Conservation (phyloP, 805 yeast species). For the Starmera pachycereana region DNA sequence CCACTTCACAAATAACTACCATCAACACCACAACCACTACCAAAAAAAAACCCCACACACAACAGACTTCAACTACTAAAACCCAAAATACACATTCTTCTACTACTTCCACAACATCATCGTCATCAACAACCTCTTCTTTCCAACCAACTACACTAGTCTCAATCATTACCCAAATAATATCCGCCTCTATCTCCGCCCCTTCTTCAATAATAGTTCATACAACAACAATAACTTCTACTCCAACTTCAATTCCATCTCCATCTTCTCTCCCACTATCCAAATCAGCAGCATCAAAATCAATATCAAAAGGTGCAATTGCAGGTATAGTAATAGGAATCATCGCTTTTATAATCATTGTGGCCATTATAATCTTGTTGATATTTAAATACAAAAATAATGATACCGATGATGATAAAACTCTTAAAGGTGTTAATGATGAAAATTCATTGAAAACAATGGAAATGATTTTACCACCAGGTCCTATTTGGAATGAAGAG, state of each 20-base stretch:
- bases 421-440: not conserved
- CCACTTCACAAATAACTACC: slow-evolving; percentile 4
- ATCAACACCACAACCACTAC: too few relatives aligned
- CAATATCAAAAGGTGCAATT: slow-evolving; percentile 35
- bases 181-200: slow-evolving; percentile 5
- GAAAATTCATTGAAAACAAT: not conserved
- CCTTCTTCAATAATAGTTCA: slow-evolving; percentile 5
- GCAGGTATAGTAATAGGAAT: slow-evolving; percentile 54
- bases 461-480: slow-evolving; percentile 6
- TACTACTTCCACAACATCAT: slow-evolving; percentile 8
- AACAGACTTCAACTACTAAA: slow-evolving; percentile 6
- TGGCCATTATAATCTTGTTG: slow-evolving; percentile 31
- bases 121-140: too few relatives aligned
- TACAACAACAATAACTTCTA: slow-evolving; percentile 7
- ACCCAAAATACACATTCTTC: slow-evolving; percentile 4
- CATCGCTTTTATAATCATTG: slow-evolving; percentile 30
- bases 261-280: not conserved
- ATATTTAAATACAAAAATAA: slow-evolving; percentile 24
- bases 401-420: slow-evolving; percentile 27
- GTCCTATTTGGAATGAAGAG: slow-evolving; percentile 17
- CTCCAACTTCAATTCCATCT: slow-evolving; percentile 10
- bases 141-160: slow-evolving; percentile 6
- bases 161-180: slow-evolving; percentile 4
- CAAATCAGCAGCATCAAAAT: not conserved
- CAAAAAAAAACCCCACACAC: too few relatives aligned